Base-by-base conservation (phyloP, 2,329 filamentous ascomycete species). In the Pyricularia pennisetigena region DNA sequence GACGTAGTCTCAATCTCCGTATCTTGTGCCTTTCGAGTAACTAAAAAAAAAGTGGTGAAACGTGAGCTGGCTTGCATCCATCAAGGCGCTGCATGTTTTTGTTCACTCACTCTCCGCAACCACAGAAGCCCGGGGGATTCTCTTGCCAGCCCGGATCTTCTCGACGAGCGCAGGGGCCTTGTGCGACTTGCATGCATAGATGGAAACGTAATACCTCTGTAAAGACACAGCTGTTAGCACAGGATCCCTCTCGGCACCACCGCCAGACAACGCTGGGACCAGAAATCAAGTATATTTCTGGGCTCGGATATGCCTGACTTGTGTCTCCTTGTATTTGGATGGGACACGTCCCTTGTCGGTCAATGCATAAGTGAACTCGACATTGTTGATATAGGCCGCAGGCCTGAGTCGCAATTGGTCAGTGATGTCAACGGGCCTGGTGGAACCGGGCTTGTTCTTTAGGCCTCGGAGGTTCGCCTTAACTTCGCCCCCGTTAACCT, bases 381-480 rank as follows among this genome's bases (percentile, higher is more conserved):
- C 81, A 66, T 83, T 88, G 75, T 98, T 98, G 68, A 81, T 81
- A 75, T 94, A 96, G 62, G 84, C 83, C 23, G 83, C 75, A 12
- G 88, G 86, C 71, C 86, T 88, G 32, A 92, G 86, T 23, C 90
- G 87, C 64, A 98, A 82, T 69, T 87, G 85, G 71, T 86, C 82
- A 8, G 95, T 99, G 70, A 99, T 90, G 78, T 99, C 95, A 64
- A 92, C 93, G 8, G 95, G 95, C 74, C 93, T 89, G 59, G 95
- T 99, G 63, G 95, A 96, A 26, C 95, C 95, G 7, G 94, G 92
- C 77, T 95, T 97, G 77, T 97, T 97, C 79, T 99, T 99, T 70
- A 99, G 79, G 4, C 95, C 95, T 72, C 95, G 91, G 72, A 97
- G 84, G 76, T 98, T 99, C n/a, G 91, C 90, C 78, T 94, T 95